Base-by-base conservation (phyloP, 1,139 yeast species). In the Candida sojae region DNA sequence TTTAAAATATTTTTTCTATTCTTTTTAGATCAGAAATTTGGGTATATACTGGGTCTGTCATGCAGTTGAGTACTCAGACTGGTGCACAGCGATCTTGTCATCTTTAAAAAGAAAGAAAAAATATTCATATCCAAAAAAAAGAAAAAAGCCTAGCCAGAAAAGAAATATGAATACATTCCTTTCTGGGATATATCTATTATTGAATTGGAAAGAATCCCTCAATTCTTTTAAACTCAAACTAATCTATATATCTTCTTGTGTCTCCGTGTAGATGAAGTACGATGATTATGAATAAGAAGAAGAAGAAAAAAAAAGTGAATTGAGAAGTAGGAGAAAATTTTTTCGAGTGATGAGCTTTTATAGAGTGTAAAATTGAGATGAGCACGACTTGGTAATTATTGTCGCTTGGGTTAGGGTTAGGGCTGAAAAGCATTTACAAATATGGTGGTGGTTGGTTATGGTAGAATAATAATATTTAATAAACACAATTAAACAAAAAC, bases 81-180 rank as follows among this genome's bases (percentile, higher is more conserved):
- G 76, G 76, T 71, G 76, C 76, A 71, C 76, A 71, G 76, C 76
- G 71, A 46, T 42, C 46, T 68, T 68, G 73, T 70, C 73, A 61
- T 70, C 75, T 65, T 62, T 39, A 39, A 39, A 39, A 30, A 31
- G 32, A 31, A 30, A 39, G 11, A 13, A 36, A 8, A 21, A 36
- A 36, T 2, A 17, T 32, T 17, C 21, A 3, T 17, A 17, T 2
- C 17, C 5, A 32, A 10, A 32, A 12, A 32, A n/a, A 32, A n/a
- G 3, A 12, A 12, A 32, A 32, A 5, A 13, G 6, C 36, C 23
- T 13, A 17, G 12, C 6, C 33, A 31, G 4, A 31, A 21, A 21
- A 36, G 29, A 5, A 10, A 4, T 9, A 10, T 17, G 21, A 3
- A 17, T 17, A 17, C 21, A 17, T 36, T 36, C 29, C 9, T 36